Conservation (phyloP, 495 filamentous ascomycete genomes). For the Opeltia flavorubescens region DNA sequence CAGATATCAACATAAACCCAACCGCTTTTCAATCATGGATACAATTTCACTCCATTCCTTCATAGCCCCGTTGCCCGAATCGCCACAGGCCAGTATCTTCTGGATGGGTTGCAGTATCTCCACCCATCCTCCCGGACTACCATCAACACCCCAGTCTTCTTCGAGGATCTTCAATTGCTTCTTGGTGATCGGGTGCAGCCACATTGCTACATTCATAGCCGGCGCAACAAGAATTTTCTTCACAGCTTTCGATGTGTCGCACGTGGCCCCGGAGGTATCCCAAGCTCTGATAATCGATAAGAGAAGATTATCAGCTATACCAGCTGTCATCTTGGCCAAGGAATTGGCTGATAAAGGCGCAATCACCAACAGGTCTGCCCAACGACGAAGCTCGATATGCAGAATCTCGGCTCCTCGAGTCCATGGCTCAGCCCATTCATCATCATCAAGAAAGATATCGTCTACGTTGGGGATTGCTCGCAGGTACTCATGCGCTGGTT, state of each 20-base stretch:
- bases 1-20: constrained; percentile 1
- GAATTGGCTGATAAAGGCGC: constrained; percentile 69
- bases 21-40: constrained; percentile 34
- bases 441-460: constrained; percentile 57
- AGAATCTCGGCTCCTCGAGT: constrained; percentile 44
- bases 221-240: constrained; percentile 30
- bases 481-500: constrained; percentile 45
- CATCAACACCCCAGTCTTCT: constrained; percentile 53
- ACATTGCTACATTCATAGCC: constrained; percentile 88
- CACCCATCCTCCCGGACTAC: constrained; percentile 49
- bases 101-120: constrained; percentile 53
- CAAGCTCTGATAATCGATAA: constrained; percentile 69
- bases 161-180: constrained; percentile 53
- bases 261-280: constrained; percentile 40
- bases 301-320: constrained; percentile 54
- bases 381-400: constrained; percentile 71
- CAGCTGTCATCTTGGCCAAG: constrained; percentile 60
- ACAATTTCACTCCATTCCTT: constrained; percentile 62
- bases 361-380: constrained; percentile 70
- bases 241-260: constrained; percentile 33
- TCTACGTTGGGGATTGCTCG: constrained; percentile 45
- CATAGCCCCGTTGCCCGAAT: constrained; percentile 66
- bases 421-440: constrained; percentile 72
- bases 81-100: constrained; percentile 73
- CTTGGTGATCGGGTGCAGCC: constrained; percentile 64